Evolutionary conservation across 2,329 filamentous ascomycete species (phyloP).

Genomic region (Plenodomus lindquistii): DNA sequence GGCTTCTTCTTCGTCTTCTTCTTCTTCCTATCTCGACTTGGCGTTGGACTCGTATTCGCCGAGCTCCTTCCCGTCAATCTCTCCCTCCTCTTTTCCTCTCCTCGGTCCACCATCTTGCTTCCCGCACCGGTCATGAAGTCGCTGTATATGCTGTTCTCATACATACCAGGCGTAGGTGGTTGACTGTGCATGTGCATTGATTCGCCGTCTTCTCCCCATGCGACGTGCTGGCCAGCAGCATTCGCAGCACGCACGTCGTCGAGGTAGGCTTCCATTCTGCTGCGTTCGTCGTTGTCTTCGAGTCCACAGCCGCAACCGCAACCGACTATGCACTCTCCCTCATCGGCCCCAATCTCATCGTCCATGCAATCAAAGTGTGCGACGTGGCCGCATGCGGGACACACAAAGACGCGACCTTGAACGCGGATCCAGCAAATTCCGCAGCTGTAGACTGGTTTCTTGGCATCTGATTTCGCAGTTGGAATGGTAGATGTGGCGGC

Average conservation of each 20-base stretch:
- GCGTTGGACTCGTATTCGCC: constrained; percentile 18
- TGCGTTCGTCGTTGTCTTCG: constrained; percentile 29
- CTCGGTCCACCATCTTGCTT: constrained; percentile 15
- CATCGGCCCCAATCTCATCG: constrained; percentile 25
- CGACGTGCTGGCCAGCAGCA: constrained; percentile 20
- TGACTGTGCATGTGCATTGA: constrained; percentile 27
- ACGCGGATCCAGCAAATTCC: constrained; percentile 46
- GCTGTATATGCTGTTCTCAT: constrained; percentile 17
- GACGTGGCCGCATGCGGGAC: constrained; percentile 42
- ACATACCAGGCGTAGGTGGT: constrained; percentile 20
- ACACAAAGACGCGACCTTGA: constrained; percentile 40
- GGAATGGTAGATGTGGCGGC: constrained; percentile 7
- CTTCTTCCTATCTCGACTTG: constrained; percentile 21
- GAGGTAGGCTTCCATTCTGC: constrained; percentile 33
- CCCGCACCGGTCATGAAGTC: constrained; percentile 22
- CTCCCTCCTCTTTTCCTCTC: constrained; percentile 16
- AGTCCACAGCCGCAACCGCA: constrained; percentile 36
- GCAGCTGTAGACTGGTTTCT: constrained; percentile 37
- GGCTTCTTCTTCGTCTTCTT: constrained; percentile 31
- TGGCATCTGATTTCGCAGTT: constrained; percentile 14
- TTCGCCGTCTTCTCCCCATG: constrained; percentile 30
- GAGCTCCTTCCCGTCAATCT: constrained; percentile 8
- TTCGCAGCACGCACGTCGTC: constrained; percentile 32
- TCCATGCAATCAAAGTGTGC: constrained; percentile 44
- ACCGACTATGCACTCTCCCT: constrained; percentile 37